Conservation (phyloP, 805 yeast genomes). For the Saitoella complicata region DNA sequence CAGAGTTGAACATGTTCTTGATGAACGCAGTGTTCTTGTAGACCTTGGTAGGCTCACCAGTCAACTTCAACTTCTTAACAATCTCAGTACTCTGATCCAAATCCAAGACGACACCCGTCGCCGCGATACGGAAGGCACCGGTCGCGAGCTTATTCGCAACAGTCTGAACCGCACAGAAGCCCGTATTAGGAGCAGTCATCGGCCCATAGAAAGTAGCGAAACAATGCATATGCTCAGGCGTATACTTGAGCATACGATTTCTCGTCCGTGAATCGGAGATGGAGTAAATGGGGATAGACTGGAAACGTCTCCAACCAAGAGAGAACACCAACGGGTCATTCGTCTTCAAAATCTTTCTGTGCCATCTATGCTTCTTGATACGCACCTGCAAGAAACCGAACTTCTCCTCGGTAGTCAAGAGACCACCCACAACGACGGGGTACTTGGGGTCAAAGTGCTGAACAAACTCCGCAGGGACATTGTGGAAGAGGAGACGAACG, state of each 20-base stretch:
- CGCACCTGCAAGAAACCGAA: constrained; percentile 88
- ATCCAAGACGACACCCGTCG: constrained; percentile 92
- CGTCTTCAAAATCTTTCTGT: constrained; percentile 82
- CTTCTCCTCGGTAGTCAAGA: constrained; percentile 76
- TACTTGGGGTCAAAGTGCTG: constrained; percentile 71
- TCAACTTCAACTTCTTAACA: constrained; percentile 86
- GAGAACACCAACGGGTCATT: constrained; percentile 91
- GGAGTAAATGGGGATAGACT: constrained; percentile 86
- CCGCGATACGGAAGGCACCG: constrained; percentile 84
- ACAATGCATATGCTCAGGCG: constrained; percentile 96
- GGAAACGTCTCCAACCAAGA: constrained; percentile 97
- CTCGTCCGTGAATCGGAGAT: constrained; percentile 96
- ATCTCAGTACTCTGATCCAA: constrained; percentile 78
- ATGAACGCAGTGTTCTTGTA: constrained; percentile 94
- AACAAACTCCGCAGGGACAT: constrained; percentile 76
- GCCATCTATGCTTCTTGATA: constrained; percentile 98
- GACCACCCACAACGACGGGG: constrained; percentile 83
- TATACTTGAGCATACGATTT: constrained; percentile 92
- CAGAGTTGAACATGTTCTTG: constrained; percentile 85
- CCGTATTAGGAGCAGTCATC: constrained; percentile 89
- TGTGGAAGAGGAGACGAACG: constrained; percentile 71
- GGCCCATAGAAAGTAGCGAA: constrained; percentile 95
- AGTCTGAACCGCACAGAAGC: constrained; percentile 86
- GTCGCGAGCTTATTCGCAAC: constrained; percentile 74
- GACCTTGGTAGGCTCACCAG: constrained; percentile 86